Percentiles rank a stretch among this genome's conserved stretches.
phyloP scores from a whole-genome alignment of 768 basidiomycete species.

The Lentinula sp. region DNA sequence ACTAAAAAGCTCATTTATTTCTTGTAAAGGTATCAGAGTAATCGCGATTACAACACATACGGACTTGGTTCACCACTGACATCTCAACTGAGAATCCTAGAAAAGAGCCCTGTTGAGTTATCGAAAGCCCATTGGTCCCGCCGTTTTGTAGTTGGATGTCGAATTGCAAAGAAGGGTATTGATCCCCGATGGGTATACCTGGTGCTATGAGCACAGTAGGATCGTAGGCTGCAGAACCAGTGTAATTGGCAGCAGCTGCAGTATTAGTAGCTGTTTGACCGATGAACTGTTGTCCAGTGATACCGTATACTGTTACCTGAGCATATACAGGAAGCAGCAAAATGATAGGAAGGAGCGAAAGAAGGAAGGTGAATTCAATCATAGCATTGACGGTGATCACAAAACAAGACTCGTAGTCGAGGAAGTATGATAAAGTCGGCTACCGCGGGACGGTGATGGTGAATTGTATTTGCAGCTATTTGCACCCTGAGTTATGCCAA shows the following conservation, averaged over 20 bases:
- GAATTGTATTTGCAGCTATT: no score
- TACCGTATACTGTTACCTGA: background rate
- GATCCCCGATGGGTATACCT: slow-evolving; percentile 30
- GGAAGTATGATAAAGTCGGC: no score
- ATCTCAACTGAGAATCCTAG: slow-evolving; percentile 74
- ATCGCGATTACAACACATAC: slow-evolving; percentile 29
- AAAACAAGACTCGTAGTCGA: no score
- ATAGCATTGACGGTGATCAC: no score
- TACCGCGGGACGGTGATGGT: no score
- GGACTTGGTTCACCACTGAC: slow-evolving; percentile 60
- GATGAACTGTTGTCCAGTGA: background rate
- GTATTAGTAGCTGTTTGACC: slow-evolving; percentile 6
- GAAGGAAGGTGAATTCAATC: no score
- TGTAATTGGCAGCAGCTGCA: slow-evolving; percentile 25
- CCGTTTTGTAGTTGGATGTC: slow-evolving; percentile 31
- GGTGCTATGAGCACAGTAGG: slow-evolving; percentile 44
- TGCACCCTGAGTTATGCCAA: no score
- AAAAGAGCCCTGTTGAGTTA: slow-evolving; percentile 48
- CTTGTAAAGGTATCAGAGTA: slow-evolving; percentile 3
- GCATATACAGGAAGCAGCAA: background rate
- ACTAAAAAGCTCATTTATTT: no score
- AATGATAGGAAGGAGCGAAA: no score
- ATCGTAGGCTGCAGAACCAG: slow-evolving; percentile 46
- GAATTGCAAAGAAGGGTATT: slow-evolving; percentile 36
- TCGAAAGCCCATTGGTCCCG: slow-evolving; percentile 27